Evolutionary conservation across 768 basidiomycete species (phyloP).

Genomic region (Suillus discolor): DNA sequence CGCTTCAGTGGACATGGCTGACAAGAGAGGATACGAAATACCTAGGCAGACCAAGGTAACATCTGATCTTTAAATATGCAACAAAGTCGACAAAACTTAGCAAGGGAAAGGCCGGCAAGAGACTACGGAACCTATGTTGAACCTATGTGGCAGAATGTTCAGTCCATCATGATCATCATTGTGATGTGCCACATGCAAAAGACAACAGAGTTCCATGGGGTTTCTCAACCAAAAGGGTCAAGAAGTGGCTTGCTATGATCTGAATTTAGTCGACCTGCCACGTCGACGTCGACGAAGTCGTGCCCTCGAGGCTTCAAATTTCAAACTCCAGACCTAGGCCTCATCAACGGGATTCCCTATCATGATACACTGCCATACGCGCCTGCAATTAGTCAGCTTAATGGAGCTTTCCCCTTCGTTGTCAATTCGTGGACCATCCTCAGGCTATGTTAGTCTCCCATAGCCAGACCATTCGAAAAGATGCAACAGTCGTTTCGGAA

Average conservation of each 20-base stretch:
- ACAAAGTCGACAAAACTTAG: background rate
- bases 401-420: background rate
- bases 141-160: background rate
- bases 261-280: background rate
- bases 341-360: background rate
- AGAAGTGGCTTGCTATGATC: background rate
- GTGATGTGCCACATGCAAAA: background rate
- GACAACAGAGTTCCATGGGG: background rate
- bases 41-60: background rate
- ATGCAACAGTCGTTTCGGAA: background rate
- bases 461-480: background rate
- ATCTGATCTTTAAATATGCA: background rate
- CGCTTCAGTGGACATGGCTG: slow-evolving; percentile 9
- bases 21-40: slow-evolving; percentile 5
- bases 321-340: background rate
- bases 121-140: background rate
- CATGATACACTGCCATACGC: background rate
- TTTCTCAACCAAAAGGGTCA: background rate
- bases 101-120: background rate
- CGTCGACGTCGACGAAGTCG: background rate
- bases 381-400: background rate
- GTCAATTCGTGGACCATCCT: background rate
- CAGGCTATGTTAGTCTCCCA: background rate
- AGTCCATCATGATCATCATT: background rate
- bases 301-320: too few relatives aligned